Conservation (phyloP, 768 basidiomycete species). For the Lactifluus volemus region DNA sequence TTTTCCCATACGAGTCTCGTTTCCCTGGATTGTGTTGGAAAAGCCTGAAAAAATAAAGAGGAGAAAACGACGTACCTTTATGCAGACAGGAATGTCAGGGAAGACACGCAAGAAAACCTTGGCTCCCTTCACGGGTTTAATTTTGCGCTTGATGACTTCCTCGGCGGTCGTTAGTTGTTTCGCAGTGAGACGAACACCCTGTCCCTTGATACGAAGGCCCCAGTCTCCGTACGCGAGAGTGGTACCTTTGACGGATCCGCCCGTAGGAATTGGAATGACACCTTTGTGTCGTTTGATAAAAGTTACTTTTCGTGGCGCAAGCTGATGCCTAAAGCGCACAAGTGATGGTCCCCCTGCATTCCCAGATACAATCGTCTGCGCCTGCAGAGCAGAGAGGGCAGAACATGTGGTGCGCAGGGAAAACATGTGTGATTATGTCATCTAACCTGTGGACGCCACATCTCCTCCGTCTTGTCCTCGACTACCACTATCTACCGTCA, state of each 20-base stretch:
- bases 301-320: constrained; percentile 79
- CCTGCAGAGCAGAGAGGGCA: constrained; percentile 15
- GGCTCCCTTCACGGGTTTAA: constrained; percentile 82
- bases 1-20: constrained; percentile 99
- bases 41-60: not conserved
- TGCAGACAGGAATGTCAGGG: constrained; percentile 94
- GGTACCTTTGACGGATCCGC: constrained; percentile 90
- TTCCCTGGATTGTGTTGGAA: constrained; percentile 50
- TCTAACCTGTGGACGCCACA: too few relatives aligned
- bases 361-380: not conserved
- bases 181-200: constrained; percentile 73
- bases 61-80: constrained; percentile 54
- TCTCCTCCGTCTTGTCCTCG: too few relatives aligned
- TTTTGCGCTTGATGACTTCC: constrained; percentile 81
- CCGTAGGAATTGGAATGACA: constrained; percentile 71
- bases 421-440: constrained; percentile 26
- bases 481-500: not conserved
- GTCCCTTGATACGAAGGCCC: constrained; percentile 82
- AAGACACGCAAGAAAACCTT: constrained; percentile 87
- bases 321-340: constrained; percentile 34
- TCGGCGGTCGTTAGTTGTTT: constrained; percentile 85
- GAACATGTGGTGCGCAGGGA: constrained; percentile 21
- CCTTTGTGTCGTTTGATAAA: constrained; percentile 90
- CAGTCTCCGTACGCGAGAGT: constrained; percentile 88
- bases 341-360: constrained; percentile 6